Conservation (phyloP, 2,329 filamentous ascomycete species). For the Diaporthe sp. region DNA sequence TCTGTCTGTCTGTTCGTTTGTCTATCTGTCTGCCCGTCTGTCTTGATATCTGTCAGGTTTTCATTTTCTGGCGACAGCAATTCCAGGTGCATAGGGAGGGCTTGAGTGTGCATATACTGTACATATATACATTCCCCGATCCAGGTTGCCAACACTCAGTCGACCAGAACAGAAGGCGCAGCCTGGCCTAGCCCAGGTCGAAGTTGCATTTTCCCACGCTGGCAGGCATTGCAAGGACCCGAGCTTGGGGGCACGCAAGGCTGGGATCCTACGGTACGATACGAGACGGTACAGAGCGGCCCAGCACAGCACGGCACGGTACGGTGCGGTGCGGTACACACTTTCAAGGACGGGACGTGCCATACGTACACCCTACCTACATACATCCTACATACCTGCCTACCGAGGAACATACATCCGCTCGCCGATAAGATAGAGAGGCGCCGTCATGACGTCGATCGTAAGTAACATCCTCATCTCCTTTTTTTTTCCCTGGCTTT, state of each 20-base stretch:
- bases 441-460: slow-evolving; percentile 51
- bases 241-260: slow-evolving; percentile 26
- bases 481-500: not conserved
- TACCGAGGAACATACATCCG: slow-evolving; percentile 10
- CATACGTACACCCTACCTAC: slow-evolving; percentile 9
- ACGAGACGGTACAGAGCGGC: slow-evolving; percentile 3
- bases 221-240: slow-evolving; percentile 17
- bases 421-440: slow-evolving; percentile 41
- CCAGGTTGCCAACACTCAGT: not conserved
- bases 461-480: slow-evolving; percentile 45
- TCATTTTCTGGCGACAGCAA: not conserved
- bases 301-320: slow-evolving; percentile 12
- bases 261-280: slow-evolving; percentile 32
- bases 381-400: not conserved
- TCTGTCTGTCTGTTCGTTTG: not conserved
- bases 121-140: not conserved
- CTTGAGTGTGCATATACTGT: not conserved
- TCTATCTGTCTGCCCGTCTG: not conserved
- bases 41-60: not conserved
- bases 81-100: not conserved
- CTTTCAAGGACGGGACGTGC: slow-evolving; percentile 34
- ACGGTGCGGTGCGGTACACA: slow-evolving; percentile 21
- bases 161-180: not conserved
- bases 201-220: slow-evolving; percentile 11
- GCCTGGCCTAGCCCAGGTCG: not conserved